phyloP scores from a whole-genome alignment of 768 basidiomycete genomes.

The Mycena filopes region DNA sequence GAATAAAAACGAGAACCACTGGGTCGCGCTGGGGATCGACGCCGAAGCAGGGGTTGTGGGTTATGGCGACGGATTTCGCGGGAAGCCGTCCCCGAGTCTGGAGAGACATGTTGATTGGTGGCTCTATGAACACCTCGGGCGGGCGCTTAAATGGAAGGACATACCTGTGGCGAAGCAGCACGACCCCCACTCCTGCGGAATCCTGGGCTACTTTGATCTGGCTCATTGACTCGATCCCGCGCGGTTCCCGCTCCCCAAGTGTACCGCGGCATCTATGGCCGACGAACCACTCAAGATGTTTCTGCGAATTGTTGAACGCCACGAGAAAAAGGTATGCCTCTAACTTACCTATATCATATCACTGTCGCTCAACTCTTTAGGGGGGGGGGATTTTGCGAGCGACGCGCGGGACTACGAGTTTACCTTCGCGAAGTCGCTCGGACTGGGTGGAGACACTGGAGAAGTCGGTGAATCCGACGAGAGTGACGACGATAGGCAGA shows the following conservation, averaged over 20 bases:
- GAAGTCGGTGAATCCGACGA: not conserved
- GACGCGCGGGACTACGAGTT: slow-evolving; percentile 11
- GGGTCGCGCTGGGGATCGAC: slow-evolving; percentile 19
- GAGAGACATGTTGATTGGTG: slow-evolving; percentile 14
- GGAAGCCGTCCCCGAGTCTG: not conserved
- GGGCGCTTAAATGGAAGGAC: slow-evolving; percentile 7
- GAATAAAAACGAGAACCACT: slow-evolving; percentile 16
- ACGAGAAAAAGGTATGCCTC: slow-evolving; percentile 6
- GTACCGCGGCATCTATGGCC: slow-evolving; percentile 10
- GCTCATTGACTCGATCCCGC: slow-evolving; percentile 4
- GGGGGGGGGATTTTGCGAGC: slow-evolving; percentile 2
- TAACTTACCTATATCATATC: not conserved
- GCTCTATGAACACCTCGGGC: slow-evolving; percentile 14
- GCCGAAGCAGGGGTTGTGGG: not conserved
- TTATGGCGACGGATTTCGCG: slow-evolving; percentile 10
- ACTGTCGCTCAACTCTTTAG: not conserved
- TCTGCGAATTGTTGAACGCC: slow-evolving; percentile 5
- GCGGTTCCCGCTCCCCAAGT: slow-evolving; percentile 17
- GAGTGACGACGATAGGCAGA: not conserved
- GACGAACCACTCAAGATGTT: slow-evolving; percentile 25
- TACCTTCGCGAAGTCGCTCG: slow-evolving; percentile 7
- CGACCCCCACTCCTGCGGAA: slow-evolving; percentile 19
- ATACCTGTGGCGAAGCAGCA: slow-evolving; percentile 9
- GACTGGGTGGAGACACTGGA: not conserved
- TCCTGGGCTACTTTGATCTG: slow-evolving; percentile 5